Base-by-base conservation (phyloP, 2,329 filamentous ascomycete genomes). In the Aureobasidium subglaciale region DNA sequence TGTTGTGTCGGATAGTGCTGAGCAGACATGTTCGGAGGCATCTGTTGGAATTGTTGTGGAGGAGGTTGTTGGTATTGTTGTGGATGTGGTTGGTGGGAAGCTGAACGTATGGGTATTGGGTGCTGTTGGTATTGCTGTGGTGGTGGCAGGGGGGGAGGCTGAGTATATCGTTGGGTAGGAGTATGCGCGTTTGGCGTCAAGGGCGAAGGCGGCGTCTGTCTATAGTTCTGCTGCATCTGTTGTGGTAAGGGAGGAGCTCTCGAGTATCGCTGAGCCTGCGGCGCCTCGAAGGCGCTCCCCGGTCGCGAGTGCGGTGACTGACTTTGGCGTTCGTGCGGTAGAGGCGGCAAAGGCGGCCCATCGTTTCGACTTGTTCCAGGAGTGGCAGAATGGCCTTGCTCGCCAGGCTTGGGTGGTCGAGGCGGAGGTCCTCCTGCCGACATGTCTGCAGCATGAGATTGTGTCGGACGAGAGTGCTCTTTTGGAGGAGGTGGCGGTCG, bases 361-460 rank as follows among this genome's bases (percentile, higher is more conserved):
- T 65, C 59, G 11, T 30, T 38, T 2, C 53, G 46, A 37, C 9
- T 37, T 2, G 49, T 25, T 5, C 11, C 22, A 10, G 53, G 18
- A 61, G 56, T 41, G 59, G 57, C 16, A 56, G 34, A 35, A 58
- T 56, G 56, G 46, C 59, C 59, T 59, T 59, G 74, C 64, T 70
- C 64, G 9, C 68, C 69, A 3, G 71, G 71, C 53, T 85, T 84
- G 1, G 82, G 83, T 0, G 84, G 73, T 58, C 75, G 71, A 27
- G 75, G 75, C 15, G 76, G 77, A 45, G 74, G 75, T 5, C 22
- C 8, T 15, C 24, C 37, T 18, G 50, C 50, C 18, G 61, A 41
- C 50, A 60, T 59, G 16, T 62, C 57, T 8, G 59, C 45, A 29
- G 62, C 55, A 15, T 57, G 55, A 25, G 62, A 53, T 24, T 56